A percentile compares a stretch with the other conserved stretches of the same genome.
Conservation (phyloP, 1,284 basidiomycete species). For the Pseudozyma tsukubaensis region DNA sequence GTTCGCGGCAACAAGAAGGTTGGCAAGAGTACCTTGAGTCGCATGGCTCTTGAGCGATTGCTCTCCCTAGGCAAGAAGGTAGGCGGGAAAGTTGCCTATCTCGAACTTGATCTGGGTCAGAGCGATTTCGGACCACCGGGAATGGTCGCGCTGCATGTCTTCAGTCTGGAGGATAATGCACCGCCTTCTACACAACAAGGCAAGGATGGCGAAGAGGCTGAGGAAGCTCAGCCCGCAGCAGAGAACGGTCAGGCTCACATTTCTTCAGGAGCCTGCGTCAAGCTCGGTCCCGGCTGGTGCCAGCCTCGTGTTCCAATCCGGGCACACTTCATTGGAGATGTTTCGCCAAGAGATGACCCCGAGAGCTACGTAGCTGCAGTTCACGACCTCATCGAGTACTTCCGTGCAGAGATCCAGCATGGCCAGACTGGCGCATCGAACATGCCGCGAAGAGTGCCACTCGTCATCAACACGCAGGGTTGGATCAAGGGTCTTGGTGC, state of each 20-base stretch:
- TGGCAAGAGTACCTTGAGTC: slow-evolving; percentile 89
- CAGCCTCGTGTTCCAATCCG: slow-evolving; percentile 75
- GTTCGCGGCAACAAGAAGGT: slow-evolving; percentile 86
- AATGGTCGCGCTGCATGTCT: slow-evolving; percentile 81
- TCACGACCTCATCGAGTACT: slow-evolving; percentile 77
- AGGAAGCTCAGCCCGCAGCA: background rate
- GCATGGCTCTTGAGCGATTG: slow-evolving; percentile 80
- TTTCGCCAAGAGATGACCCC: slow-evolving; percentile 82
- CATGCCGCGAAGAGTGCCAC: slow-evolving; percentile 71
- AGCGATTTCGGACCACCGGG: slow-evolving; percentile 92
- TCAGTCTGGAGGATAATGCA: slow-evolving; percentile 65
- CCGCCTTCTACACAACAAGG: background rate
- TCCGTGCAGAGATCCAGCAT: slow-evolving; percentile 37
- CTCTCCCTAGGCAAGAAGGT: slow-evolving; percentile 72
- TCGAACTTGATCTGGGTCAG: slow-evolving; percentile 93
- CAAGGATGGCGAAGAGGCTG: background rate
- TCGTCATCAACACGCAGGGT: slow-evolving; percentile 95
- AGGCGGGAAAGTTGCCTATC: slow-evolving; percentile 78
- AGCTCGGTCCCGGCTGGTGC: slow-evolving; percentile 60
- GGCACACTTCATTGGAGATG: slow-evolving; percentile 86
- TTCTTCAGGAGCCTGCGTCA: slow-evolving; percentile 4
- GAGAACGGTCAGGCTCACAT: background rate
- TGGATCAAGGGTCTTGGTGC: slow-evolving; percentile 95
- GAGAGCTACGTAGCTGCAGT: slow-evolving; percentile 82
- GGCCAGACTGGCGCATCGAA: slow-evolving; percentile 9